These are phyloP conservation scores for Papiliotrema flavescens DNA, from an alignment of 1,284 basidiomycete species.

Conservation along the genomic window DNA sequence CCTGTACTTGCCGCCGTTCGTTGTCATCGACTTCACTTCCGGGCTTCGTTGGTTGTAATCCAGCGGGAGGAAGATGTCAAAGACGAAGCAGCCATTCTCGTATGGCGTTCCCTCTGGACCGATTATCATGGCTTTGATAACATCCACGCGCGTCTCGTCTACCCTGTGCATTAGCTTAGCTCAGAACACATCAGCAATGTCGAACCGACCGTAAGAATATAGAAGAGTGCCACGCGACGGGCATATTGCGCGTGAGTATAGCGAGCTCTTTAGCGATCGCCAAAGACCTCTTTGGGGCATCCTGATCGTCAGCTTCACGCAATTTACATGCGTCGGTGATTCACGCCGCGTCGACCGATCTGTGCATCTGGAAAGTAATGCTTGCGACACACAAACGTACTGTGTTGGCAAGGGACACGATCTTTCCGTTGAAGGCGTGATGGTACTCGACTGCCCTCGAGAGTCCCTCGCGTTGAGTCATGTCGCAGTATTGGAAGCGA, in stretches of 20 bases:
- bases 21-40: slow-evolving; percentile 81
- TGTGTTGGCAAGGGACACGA: slow-evolving; percentile 18
- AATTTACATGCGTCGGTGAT: too few species aligned
- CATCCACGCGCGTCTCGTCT: slow-evolving; percentile 71
- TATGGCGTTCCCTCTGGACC: slow-evolving; percentile 88
- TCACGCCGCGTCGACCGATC: too few species aligned
- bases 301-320: slow-evolving; percentile 61
- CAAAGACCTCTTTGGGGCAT: slow-evolving; percentile 79
- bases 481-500: slow-evolving; percentile 82
- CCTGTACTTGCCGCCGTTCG: slow-evolving; percentile 78
- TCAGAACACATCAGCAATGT: neutral
- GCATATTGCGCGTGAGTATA: slow-evolving; percentile 80
- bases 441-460: neutral
- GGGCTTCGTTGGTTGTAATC: slow-evolving; percentile 45
- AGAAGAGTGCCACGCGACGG: slow-evolving; percentile 83
- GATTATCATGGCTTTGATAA: slow-evolving; percentile 82
- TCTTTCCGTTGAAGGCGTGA: slow-evolving; percentile 2
- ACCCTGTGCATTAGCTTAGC: slow-evolving; percentile 18
- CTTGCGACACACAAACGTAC: slow-evolving; percentile 18
- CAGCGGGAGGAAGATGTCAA: slow-evolving; percentile 80
- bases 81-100: slow-evolving; percentile 57
- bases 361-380: too few species aligned
- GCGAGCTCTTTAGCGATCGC: slow-evolving; percentile 91
- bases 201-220: slow-evolving; percentile 65
- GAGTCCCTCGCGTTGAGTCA: too few species aligned